A percentile compares a stretch with the other conserved stretches of the same genome.
These are phyloP conservation scores for Scenedesmus sp. DNA, from an alignment of 163 green algal species.

Conservation along the genomic window DNA sequence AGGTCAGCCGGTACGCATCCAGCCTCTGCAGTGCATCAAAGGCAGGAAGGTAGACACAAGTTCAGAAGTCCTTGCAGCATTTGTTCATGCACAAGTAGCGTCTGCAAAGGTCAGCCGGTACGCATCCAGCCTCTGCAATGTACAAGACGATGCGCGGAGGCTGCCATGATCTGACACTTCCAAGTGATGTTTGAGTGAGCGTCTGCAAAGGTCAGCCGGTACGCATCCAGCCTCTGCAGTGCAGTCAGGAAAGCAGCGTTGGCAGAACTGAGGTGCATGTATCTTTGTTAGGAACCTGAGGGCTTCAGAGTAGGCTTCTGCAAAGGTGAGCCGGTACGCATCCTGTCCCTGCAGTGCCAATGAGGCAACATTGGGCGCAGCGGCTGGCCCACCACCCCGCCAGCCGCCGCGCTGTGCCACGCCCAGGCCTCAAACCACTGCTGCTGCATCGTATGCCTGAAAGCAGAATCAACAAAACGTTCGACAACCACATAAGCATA, in stretches of 20 bases:
- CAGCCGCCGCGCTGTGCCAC: background rate
- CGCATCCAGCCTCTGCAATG: background rate
- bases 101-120: slow-evolving; percentile 3
- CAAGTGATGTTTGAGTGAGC: background rate
- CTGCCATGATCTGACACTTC: too few relatives aligned
- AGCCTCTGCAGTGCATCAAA: too few relatives aligned
- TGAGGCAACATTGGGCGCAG: background rate
- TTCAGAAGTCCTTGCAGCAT: background rate
- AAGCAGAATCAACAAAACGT: background rate
- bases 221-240: background rate
- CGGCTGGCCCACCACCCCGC: background rate
- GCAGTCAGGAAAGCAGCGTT: background rate
- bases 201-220: background rate
- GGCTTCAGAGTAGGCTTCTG: background rate
- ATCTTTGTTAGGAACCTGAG: too few relatives aligned
- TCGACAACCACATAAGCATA: background rate
- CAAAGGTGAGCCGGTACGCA: background rate
- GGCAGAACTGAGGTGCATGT: background rate
- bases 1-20: background rate
- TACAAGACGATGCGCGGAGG: background rate
- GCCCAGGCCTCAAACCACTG: too few relatives aligned
- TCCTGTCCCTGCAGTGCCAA: too few relatives aligned
- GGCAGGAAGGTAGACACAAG: background rate
- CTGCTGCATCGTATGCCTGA: too few relatives aligned
- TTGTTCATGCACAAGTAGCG: background rate